Conservation (phyloP, 768 basidiomycete species). For the Hygrophorus russula region DNA sequence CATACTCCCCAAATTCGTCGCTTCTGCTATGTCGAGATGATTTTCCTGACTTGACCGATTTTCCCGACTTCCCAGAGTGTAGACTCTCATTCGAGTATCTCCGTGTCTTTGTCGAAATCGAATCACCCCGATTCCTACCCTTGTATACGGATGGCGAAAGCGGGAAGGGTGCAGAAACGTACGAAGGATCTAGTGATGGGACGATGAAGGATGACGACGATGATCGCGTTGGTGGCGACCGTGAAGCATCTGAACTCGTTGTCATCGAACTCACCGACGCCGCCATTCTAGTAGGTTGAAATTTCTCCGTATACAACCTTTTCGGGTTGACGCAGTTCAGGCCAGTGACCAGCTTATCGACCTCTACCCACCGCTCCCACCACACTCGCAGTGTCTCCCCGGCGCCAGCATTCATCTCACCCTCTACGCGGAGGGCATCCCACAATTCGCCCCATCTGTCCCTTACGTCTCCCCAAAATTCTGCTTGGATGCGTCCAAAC, state of each 20-base stretch:
- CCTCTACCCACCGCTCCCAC: constrained; percentile 57
- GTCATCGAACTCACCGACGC: background rate
- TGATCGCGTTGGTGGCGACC: constrained; percentile 2
- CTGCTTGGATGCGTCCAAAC: constrained; percentile 44
- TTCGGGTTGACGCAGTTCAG: constrained; percentile 22
- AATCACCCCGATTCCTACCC: constrained; percentile 17
- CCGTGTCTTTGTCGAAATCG: constrained; percentile 12
- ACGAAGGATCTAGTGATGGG: constrained; percentile 18
- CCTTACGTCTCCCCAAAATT: constrained; percentile 49
- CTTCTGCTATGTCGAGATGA: background rate
- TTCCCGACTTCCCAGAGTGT: constrained; percentile 9
- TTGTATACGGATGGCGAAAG: constrained; percentile 12
- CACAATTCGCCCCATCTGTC: constrained; percentile 73
- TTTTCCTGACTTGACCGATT: constrained; percentile 13
- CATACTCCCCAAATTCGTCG: constrained; percentile 16
- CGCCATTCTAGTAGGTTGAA: background rate
- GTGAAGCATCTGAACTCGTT: constrained; percentile 10
- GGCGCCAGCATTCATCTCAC: constrained; percentile 53
- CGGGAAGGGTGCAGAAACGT: constrained; percentile 19
- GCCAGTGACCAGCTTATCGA: constrained; percentile 35
- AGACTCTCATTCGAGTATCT: constrained; percentile 16
- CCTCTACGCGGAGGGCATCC: constrained; percentile 69
- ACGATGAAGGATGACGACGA: constrained; percentile 4
- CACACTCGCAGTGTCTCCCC: constrained; percentile 66
- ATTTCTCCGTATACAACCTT: background rate